Conservation (phyloP, 768 basidiomycete species). For the Pisolithus microcarpus region DNA sequence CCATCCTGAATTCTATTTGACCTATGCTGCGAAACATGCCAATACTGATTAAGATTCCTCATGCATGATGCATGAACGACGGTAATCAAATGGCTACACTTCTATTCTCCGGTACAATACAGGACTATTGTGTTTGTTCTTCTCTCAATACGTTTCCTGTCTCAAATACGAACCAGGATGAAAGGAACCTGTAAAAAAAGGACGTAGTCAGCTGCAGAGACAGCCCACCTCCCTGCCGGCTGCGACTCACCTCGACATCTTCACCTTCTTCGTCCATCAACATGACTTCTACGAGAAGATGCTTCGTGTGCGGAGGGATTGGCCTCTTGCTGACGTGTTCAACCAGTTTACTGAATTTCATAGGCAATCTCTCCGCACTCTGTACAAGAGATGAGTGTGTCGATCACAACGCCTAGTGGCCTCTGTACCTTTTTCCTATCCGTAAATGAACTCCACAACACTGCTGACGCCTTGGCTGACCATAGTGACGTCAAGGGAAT, state of each 20-base stretch:
- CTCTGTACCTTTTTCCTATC: conserved; percentile 79
- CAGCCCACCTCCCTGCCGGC: neutral
- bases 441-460: conserved; percentile 95
- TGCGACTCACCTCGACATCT: conserved; percentile 75
- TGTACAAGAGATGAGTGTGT: conserved; percentile 26
- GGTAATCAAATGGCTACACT: neutral
- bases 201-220: neutral
- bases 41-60: too few species aligned
- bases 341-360: conserved; percentile 88
- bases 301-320: conserved; percentile 72
- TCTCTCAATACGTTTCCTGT: neutral
- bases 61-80: neutral
- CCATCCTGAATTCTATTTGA: neutral
- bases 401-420: neutral
- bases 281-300: conserved; percentile 92
- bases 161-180: conserved; percentile 63
- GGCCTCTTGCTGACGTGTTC: conserved; percentile 95
- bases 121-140: neutral
- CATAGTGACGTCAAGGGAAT: conserved; percentile 89
- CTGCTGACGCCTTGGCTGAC: conserved; percentile 95
- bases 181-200: conserved; percentile 59
- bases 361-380: conserved; percentile 81
- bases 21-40: neutral
- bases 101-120: conserved; percentile 9
- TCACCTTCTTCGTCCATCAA: conserved; percentile 86